These are phyloP conservation scores for Atkinsonella hypoxylon DNA, from an alignment of 2,329 filamentous ascomycete species.

Conservation along the genomic window DNA sequence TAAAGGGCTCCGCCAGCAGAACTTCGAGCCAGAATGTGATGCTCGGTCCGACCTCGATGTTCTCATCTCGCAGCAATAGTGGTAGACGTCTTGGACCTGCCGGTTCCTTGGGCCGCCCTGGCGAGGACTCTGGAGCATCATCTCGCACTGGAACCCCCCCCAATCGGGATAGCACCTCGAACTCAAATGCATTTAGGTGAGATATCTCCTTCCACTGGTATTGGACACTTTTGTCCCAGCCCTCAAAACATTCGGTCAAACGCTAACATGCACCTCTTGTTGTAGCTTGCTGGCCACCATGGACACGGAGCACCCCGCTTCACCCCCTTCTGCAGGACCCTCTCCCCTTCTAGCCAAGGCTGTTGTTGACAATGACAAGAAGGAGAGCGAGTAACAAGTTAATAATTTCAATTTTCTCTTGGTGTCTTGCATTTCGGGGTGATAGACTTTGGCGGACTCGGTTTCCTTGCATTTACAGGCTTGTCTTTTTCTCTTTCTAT, in stretches of 20 bases:
- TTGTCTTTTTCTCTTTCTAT: conserved; percentile 14
- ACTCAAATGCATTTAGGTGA: conserved; percentile 91
- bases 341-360: conserved; percentile 56
- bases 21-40: conserved; percentile 50
- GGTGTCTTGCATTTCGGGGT: conserved; percentile 35
- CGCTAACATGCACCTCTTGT: neutral
- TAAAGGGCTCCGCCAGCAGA: conserved; percentile 53
- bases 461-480: conserved; percentile 37
- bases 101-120: conserved; percentile 57
- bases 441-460: conserved; percentile 38
- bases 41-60: conserved; percentile 76
- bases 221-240: neutral
- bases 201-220: conserved; percentile 16
- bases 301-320: conserved; percentile 53
- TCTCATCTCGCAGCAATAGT: conserved; percentile 83
- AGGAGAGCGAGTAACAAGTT: conserved; percentile 35
- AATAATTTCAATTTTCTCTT: conserved; percentile 15
- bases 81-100: conserved; percentile 70
- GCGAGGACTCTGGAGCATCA: conserved; percentile 76
- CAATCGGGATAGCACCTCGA: conserved; percentile 44
- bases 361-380: conserved; percentile 44
- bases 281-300: conserved; percentile 39
- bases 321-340: conserved; percentile 56
- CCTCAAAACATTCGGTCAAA: no score
- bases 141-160: conserved; percentile 86